Evolutionary conservation across 768 basidiomycete species (phyloP).

Genomic region (Podaxis sp.): DNA sequence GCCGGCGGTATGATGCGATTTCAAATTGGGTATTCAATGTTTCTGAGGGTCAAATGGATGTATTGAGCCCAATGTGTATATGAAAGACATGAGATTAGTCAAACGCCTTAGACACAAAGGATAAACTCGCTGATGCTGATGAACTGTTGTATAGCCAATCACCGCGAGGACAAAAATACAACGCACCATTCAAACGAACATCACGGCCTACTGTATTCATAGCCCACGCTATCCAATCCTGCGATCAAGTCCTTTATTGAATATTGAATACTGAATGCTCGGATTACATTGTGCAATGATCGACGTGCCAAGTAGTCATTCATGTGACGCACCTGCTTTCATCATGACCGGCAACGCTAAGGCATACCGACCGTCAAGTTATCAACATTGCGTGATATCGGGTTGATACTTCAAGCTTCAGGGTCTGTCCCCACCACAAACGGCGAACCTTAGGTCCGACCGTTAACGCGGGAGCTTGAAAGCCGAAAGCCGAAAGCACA

Average conservation of each 20-base stretch:
- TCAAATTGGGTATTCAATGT: slow-evolving; percentile 10
- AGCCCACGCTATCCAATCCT: not conserved
- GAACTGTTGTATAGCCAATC: not conserved
- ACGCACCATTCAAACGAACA: slow-evolving; percentile 1
- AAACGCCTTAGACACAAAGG: not conserved
- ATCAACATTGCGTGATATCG: no score
- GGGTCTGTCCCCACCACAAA: no score
- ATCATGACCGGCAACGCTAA: not conserved
- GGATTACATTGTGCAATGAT: not conserved
- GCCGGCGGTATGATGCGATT: slow-evolving; percentile 19
- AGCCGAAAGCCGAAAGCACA: no score
- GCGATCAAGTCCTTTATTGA: not conserved
- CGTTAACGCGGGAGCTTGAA: no score
- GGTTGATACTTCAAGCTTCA: no score
- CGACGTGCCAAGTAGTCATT: not conserved
- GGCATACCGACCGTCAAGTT: not conserved
- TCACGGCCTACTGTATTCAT: not conserved
- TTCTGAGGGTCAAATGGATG: slow-evolving; percentile 7
- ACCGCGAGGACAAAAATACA: not conserved
- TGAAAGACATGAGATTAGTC: slow-evolving; percentile 2
- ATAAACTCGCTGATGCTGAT: not conserved
- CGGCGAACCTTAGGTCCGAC: no score
- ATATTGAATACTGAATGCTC: not conserved
- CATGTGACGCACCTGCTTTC: not conserved
- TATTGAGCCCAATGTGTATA: not conserved